These are phyloP conservation scores for Aspergillus sp. DNA, from an alignment of 2,329 filamentous ascomycete species.

Conservation along the genomic window DNA sequence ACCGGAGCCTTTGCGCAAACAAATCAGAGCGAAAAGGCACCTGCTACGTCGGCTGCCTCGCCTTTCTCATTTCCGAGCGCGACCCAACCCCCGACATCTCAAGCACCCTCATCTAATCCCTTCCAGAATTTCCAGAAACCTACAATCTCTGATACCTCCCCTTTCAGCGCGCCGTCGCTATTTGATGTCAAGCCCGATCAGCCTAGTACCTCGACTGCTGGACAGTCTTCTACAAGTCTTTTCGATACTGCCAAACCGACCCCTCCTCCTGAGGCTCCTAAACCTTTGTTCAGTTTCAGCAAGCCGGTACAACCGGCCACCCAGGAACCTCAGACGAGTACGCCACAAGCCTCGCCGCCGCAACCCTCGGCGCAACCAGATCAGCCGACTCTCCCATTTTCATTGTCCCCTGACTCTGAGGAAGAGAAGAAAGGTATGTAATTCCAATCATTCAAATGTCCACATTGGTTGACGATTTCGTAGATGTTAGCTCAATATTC, in stretches of 20 bases:
- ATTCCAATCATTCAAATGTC: not conserved
- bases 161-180: not conserved
- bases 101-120: slow-evolving; percentile 1
- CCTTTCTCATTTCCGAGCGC: slow-evolving; percentile 4
- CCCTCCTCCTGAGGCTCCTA: not conserved
- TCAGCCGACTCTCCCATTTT: not conserved
- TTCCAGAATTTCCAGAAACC: slow-evolving; percentile 5
- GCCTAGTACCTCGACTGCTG: slow-evolving; percentile 8
- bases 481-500: slow-evolving; percentile 10
- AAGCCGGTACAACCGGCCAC: not conserved
- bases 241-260: slow-evolving; percentile 14
- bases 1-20: not conserved
- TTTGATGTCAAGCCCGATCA: slow-evolving; percentile 4
- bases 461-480: not conserved
- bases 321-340: not conserved
- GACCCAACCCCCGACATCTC: not conserved
- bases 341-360: not conserved
- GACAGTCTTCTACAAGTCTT: slow-evolving; percentile 16
- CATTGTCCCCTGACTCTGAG: not conserved
- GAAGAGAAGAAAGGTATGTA: slow-evolving; percentile 17
- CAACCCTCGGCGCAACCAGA: slow-evolving; percentile 1
- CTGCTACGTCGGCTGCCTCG: not conserved
- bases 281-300: slow-evolving; percentile 13
- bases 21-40: not conserved
- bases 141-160: slow-evolving; percentile 9